Evolutionary conservation across 192 early-diverging fungal genomes (phyloP).

Genomic region (Funneliformis mosseae): DNA sequence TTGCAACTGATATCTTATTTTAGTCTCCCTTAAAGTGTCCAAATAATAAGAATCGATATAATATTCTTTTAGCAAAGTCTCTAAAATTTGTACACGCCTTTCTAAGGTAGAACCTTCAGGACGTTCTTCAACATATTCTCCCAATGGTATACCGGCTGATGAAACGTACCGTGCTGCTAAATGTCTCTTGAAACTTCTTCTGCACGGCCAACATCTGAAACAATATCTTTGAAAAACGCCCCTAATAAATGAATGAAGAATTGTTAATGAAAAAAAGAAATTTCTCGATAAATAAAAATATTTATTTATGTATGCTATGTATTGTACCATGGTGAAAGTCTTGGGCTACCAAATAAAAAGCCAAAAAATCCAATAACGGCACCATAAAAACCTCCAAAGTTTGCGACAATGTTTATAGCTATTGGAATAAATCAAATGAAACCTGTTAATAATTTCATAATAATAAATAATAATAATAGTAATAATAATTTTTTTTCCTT

Average conservation of each 20-base stretch:
- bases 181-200: not conserved
- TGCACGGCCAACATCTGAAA: not conserved
- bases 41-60: not conserved
- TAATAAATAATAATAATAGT: no score
- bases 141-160: not conserved
- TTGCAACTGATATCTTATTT: not conserved
- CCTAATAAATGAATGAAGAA: not conserved
- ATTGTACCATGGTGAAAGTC: not conserved
- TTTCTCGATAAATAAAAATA: not conserved
- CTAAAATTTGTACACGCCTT: not conserved
- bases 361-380: not conserved
- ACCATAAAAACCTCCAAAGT: not conserved
- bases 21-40: not conserved
- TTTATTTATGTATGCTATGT: not conserved
- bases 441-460: no score
- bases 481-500: no score
- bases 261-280: not conserved
- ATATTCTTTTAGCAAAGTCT: conserved; percentile 2
- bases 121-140: not conserved
- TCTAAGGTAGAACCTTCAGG: not conserved
- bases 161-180: not conserved
- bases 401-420: not conserved
- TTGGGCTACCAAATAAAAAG: not conserved
- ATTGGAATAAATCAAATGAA: not conserved
- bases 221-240: not conserved